Conservation (phyloP, 345 rosid genomes). For the Eucalyptus shirleyi region DNA sequence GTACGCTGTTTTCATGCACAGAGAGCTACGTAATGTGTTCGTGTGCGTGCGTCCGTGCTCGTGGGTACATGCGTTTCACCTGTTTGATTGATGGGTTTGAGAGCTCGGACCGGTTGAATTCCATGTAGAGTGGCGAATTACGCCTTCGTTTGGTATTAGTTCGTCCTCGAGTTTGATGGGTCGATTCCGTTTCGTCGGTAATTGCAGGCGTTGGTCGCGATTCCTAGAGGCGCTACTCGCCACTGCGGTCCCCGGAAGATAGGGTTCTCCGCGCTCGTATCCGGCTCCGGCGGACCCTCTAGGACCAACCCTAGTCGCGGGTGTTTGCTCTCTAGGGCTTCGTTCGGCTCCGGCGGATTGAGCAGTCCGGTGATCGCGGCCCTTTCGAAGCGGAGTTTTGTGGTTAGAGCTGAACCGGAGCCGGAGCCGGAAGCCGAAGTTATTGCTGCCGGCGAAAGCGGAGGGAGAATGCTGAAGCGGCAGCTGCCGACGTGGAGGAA, state of each 20-base stretch:
- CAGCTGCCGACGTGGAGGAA: constrained; percentile 3
- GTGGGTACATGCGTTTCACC: not conserved
- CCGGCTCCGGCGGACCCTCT: constrained; percentile 3
- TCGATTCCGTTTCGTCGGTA: not conserved
- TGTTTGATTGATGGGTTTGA: not conserved
- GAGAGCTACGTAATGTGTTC: not conserved
- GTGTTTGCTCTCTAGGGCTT: constrained; percentile 13
- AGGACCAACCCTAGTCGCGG: not conserved
- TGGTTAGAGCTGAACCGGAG: constrained; percentile 44
- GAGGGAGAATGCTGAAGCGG: constrained; percentile 4
- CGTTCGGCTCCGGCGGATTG: constrained; percentile 7
- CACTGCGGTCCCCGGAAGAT: constrained; percentile 13
- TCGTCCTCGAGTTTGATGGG: not conserved
- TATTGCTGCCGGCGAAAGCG: not conserved
- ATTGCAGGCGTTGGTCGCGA: constrained; percentile 36
- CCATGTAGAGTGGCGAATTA: not conserved
- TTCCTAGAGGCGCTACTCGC: constrained; percentile 24
- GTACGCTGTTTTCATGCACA: not conserved
- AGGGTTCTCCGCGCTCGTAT: constrained; percentile 24
- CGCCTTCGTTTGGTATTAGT: not conserved
- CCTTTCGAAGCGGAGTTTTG: constrained; percentile 18
- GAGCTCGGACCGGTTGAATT: not conserved
- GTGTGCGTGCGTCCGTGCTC: not conserved
- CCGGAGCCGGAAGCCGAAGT: constrained; percentile 13
- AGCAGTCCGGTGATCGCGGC: constrained; percentile 9